Evolutionary conservation across 2,329 filamentous ascomycete genomes (phyloP), one percentile per base, ranked within the genome.

Genomic region (Colletotrichum agaves): DNA sequence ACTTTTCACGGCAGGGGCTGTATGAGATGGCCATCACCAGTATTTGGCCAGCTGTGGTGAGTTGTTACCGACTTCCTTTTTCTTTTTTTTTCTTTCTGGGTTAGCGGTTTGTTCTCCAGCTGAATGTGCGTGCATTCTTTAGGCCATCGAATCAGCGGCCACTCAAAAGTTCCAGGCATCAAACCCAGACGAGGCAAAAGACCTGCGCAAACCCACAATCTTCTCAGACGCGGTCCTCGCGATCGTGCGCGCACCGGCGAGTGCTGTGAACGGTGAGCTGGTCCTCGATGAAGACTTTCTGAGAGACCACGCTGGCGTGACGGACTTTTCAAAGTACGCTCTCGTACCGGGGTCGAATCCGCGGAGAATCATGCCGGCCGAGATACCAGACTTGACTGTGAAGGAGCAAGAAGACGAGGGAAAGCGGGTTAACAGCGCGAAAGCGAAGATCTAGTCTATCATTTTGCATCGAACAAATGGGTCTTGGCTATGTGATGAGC

Each of bases 231-330:
- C 93, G 1, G 88, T 97, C 17, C 78, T 95, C 1, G 91, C 86
- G 1, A 91, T 97, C 78, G 81, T 96, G 2, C 76, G 79, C 10
- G 85, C 90, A 0, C 87, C 90, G 0, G 79, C 87, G 0, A 70
- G 80, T 0, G 77, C 78, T 4, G 90, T 96, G 21, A 97, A 93
- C 75, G 93, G 93, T 0, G 79, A 87, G 47, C 80, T 95, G 5
- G 84, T 90, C 66, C 85, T 94, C 1, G 93, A 97, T 73, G 93
- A 97, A 75, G 93, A 97, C 75, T 96, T 94, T 71, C 81, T 97
- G 33, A 83, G 91, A 17, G 82, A 85, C 6, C 83, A 90, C 67
- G 83, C 80, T 19, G 89, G 90, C 1, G 82, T 94, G 3, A 83
- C 79, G 0, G 92, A 97, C 75, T 96, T 97, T 73, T 84, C 84